Conservation (phyloP, 2,329 filamentous ascomycete genomes). For the Septoria petroselini region DNA sequence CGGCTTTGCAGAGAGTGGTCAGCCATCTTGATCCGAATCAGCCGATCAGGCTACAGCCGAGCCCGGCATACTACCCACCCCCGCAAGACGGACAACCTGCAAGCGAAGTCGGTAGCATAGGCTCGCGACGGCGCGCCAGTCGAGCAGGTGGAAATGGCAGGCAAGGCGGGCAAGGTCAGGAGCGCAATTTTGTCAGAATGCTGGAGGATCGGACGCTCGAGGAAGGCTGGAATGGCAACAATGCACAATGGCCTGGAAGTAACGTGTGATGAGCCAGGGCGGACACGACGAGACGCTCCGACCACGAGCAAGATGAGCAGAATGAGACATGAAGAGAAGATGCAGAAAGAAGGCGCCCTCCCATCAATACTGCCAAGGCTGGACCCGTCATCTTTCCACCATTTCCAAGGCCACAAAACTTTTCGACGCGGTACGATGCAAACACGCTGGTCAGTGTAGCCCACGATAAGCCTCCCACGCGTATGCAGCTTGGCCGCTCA, state of each 20-base stretch:
- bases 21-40: constrained; percentile 93
- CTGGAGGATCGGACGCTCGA: constrained; percentile 92
- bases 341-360: background rate
- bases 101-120: constrained; percentile 60
- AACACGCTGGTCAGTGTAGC: too few species aligned
- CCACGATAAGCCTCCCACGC: too few species aligned
- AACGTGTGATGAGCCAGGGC: constrained; percentile 10
- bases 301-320: background rate
- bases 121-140: constrained; percentile 60
- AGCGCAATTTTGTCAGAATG: constrained; percentile 85
- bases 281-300: background rate
- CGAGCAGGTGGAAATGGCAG: constrained; percentile 44
- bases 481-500: too few species aligned
- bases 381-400: background rate
- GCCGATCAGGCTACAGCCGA: constrained; percentile 90
- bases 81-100: constrained; percentile 77
- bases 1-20: constrained; percentile 88
- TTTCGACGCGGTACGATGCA: too few species aligned
- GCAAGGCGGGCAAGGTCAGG: constrained; percentile 52
- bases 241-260: constrained; percentile 13
- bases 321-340: background rate
- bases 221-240: constrained; percentile 62
- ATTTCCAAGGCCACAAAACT: too few species aligned
- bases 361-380: background rate
- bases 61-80: constrained; percentile 94